A percentile compares a stretch with the other conserved stretches of the same genome.
phyloP scores from a whole-genome alignment of 2,329 filamentous ascomycete species.

The Ceratocystis diversiconidia region DNA sequence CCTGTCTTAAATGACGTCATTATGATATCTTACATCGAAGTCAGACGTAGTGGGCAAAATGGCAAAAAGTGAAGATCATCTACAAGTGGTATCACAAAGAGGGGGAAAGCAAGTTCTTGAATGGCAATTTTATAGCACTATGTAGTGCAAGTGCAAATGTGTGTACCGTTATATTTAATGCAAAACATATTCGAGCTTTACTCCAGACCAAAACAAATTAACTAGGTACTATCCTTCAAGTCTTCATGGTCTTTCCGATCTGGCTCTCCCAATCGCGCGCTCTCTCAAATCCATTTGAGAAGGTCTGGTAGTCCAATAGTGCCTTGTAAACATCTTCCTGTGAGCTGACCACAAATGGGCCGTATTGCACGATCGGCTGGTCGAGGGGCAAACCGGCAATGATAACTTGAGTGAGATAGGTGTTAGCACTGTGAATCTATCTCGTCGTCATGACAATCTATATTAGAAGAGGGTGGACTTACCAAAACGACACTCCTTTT shows the following conservation, averaged over 20 bases:
- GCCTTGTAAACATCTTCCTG: conserved; percentile 63
- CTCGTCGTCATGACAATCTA: background rate
- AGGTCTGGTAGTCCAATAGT: conserved; percentile 58
- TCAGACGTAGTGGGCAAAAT: no score
- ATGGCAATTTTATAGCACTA: no score
- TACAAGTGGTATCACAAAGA: no score
- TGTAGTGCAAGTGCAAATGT: no score
- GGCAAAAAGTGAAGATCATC: no score
- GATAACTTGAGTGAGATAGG: conserved; percentile 35
- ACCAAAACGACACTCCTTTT: conserved; percentile 40
- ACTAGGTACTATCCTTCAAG: background rate
- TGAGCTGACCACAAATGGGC: conserved; percentile 65
- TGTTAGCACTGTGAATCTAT: conserved; percentile 5
- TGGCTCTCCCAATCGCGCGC: conserved; percentile 69
- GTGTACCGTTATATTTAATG: no score
- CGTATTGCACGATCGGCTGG: conserved; percentile 70
- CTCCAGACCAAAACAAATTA: no score
- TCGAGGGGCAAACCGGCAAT: conserved; percentile 68
- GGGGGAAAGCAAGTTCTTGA: no score
- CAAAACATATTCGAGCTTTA: no score
- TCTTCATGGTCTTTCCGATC: conserved; percentile 64
- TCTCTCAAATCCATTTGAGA: conserved; percentile 66
- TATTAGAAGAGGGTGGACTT: conserved; percentile 17
- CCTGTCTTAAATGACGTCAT: background rate
- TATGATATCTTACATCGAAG: background rate